Evolutionary conservation across 2,329 filamentous ascomycete species (phyloP).

Genomic region (Ascochyta viciae-villosae): DNA sequence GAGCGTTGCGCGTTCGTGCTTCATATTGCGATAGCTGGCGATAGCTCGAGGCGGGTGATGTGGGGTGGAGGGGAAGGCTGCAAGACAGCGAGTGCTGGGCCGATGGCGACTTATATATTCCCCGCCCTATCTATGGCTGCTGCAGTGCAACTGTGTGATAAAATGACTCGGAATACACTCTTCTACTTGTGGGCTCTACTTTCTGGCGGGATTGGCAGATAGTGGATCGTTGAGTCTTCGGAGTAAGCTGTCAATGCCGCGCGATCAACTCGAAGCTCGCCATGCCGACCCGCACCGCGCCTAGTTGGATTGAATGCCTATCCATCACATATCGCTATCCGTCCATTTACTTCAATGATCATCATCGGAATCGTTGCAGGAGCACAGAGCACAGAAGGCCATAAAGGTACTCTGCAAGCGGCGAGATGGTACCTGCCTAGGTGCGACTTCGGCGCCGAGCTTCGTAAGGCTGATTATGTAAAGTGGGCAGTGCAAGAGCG

Average conservation of each 20-base stretch:
- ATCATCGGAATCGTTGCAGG: neutral
- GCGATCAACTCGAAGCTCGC: neutral
- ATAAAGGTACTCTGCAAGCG: conserved; percentile 15
- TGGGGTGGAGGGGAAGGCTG: conserved; percentile 12
- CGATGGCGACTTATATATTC: conserved; percentile 7
- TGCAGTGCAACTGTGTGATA: neutral
- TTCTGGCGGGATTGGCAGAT: neutral
- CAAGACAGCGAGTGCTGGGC: neutral
- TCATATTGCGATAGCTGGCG: conserved; percentile 33
- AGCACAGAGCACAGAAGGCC: conserved; percentile 5
- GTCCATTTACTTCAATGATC: neutral
- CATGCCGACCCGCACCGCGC: conserved; percentile 8
- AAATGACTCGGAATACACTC: conserved; percentile 4
- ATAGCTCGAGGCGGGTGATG: conserved; percentile 1
- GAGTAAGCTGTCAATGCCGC: conserved; percentile 6
- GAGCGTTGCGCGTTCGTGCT: conserved; percentile 52
- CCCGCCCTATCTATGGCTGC: neutral
- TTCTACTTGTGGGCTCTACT: neutral
- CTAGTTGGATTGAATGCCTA: neutral
- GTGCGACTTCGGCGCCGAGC: conserved; percentile 1
- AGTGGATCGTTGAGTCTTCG: neutral
- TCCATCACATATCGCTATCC: neutral
- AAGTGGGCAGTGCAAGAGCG: neutral
- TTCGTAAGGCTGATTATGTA: conserved; percentile 10
- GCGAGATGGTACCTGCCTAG: conserved; percentile 1